phyloP scores from a whole-genome alignment of 495 filamentous ascomycete genomes.

The Penicilliopsis zonata region DNA sequence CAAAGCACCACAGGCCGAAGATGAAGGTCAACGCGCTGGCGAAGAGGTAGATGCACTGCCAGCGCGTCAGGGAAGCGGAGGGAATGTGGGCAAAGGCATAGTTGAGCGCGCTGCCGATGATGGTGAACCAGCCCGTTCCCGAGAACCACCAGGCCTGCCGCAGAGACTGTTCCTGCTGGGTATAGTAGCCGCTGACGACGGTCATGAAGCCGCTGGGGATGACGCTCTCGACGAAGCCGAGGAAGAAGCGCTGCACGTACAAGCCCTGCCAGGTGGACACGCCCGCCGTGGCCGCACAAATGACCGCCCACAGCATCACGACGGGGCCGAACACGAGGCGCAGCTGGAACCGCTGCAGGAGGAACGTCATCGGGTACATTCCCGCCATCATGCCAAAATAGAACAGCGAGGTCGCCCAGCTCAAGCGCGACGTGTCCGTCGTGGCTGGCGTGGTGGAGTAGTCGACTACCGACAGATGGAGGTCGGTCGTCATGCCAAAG shows the following conservation, averaged over 20 bases:
- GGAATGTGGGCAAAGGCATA: conserved; percentile 60
- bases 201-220: conserved; percentile 60
- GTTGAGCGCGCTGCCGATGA: conserved; percentile 54
- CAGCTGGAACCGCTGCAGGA: conserved; percentile 51
- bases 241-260: conserved; percentile 60
- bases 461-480: conserved; percentile 40
- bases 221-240: conserved; percentile 54
- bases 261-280: conserved; percentile 52
- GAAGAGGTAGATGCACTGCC: conserved; percentile 62
- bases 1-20: conserved; percentile 51
- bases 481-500: conserved; percentile 65
- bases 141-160: conserved; percentile 63
- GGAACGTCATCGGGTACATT: conserved; percentile 59
- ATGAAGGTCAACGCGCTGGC: conserved; percentile 51
- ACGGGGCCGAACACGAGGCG: conserved; percentile 49
- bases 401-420: conserved; percentile 68
- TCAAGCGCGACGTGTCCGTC: conserved; percentile 49
- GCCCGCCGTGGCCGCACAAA: conserved; percentile 57
- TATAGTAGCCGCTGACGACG: conserved; percentile 53
- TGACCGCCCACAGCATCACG: conserved; percentile 54
- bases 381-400: conserved; percentile 71
- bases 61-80: conserved; percentile 38
- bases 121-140: conserved; percentile 52
- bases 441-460: conserved; percentile 40
- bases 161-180: conserved; percentile 53